These are phyloP conservation scores for Linum lewisii DNA, from an alignment of 345 rosid species.

Conservation along the genomic window DNA sequence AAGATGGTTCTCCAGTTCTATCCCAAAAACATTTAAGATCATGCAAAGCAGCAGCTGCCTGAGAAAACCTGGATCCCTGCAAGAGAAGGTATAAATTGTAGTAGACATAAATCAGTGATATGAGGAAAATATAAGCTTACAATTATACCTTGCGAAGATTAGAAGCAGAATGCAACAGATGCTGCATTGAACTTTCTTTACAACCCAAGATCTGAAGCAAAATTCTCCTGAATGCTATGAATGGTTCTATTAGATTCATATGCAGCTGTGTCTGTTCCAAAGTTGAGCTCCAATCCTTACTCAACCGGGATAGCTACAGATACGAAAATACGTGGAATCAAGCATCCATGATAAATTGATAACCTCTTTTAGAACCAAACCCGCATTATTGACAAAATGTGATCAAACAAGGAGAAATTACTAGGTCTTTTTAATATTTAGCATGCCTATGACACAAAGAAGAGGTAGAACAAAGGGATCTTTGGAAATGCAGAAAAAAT, in stretches of 20 bases:
- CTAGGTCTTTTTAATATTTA: too few species aligned
- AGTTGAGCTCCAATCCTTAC: conserved; percentile 64
- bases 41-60: conserved; percentile 75
- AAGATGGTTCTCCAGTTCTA: conserved; percentile 33
- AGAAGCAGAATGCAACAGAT: conserved; percentile 88
- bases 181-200: conserved; percentile 41
- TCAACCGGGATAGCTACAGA: conserved; percentile 35
- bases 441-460: not conserved
- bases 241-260: conserved; percentile 89
- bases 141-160: conserved; percentile 78
- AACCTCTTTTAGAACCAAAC: not conserved
- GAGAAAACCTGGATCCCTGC: conserved; percentile 82
- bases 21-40: conserved; percentile 67
- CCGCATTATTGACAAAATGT: not conserved
- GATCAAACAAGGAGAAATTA: not conserved
- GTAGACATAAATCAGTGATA: not conserved
- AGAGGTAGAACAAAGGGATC: not conserved
- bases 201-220: conserved; percentile 75
- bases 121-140: not conserved
- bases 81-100: conserved; percentile 13
- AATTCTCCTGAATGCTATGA: conserved; percentile 77
- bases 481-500: not conserved
- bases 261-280: conserved; percentile 64
- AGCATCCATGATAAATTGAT: not conserved
- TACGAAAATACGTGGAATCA: not conserved